phyloP scores from a whole-genome alignment of 2,329 filamentous ascomycete species.

The Paraphoma chrysanthemicola region DNA sequence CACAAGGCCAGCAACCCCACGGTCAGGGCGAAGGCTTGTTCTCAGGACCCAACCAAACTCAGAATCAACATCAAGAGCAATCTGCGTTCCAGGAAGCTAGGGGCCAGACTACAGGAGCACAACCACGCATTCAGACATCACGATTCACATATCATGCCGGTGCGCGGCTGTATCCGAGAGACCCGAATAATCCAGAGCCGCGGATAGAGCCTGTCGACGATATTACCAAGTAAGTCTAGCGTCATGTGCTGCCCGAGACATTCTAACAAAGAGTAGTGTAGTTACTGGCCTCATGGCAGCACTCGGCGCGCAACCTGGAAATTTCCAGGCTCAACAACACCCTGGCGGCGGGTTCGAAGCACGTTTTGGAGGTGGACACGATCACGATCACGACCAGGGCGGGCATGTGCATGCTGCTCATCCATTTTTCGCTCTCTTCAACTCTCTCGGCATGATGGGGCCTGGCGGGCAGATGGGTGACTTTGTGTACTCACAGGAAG shows the following conservation, averaged over 20 bases:
- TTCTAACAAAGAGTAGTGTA: constrained; percentile 25
- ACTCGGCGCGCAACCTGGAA: not conserved
- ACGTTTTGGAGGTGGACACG: constrained; percentile 12
- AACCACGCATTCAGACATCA: constrained; percentile 16
- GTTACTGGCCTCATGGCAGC: constrained; percentile 43
- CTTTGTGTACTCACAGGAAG: constrained; percentile 89
- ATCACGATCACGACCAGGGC: constrained; percentile 8
- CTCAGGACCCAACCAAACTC: constrained; percentile 9
- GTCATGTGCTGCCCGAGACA: no score
- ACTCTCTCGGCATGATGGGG: constrained; percentile 36
- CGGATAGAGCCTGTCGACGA: constrained; percentile 55
- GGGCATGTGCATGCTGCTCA: constrained; percentile 13
- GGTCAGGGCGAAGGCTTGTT: constrained; percentile 25
- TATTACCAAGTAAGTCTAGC: constrained; percentile 44
- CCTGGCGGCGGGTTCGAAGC: constrained; percentile 10
- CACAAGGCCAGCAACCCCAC: constrained; percentile 18
- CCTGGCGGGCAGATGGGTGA: constrained; percentile 67
- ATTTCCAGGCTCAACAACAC: constrained; percentile 8
- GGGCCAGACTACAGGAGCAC: constrained; percentile 17
- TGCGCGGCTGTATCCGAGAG: constrained; percentile 56
- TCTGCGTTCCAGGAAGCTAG: constrained; percentile 23
- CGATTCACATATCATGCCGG: constrained; percentile 42
- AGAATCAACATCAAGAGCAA: constrained; percentile 5
- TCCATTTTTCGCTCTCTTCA: constrained; percentile 56
- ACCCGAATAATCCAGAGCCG: constrained; percentile 59